Conservation (phyloP, 768 basidiomycete genomes). For the Hypholoma fasciculare region DNA sequence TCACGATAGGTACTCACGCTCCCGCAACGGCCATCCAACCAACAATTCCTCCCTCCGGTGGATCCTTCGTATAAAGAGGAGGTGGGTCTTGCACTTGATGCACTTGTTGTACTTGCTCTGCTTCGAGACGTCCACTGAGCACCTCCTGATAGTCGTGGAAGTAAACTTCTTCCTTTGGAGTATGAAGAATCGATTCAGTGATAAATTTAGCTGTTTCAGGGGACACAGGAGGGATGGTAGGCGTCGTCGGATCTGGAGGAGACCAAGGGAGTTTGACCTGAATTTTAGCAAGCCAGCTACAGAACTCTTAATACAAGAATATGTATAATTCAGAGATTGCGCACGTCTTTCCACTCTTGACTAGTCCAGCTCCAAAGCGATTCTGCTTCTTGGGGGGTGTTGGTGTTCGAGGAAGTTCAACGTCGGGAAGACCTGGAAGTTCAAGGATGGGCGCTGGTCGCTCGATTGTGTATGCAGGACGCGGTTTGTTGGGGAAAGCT, state of each 20-base stretch:
- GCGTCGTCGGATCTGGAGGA: slow-evolving; percentile 13
- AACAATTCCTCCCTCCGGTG: slow-evolving; percentile 36
- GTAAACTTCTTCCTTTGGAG: slow-evolving; percentile 13
- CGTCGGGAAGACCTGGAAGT: slow-evolving; percentile 24
- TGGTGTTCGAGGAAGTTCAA: slow-evolving; percentile 17
- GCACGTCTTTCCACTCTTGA: slow-evolving; percentile 18
- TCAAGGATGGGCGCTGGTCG: slow-evolving; percentile 23
- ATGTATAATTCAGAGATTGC: background rate
- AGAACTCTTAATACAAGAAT: background rate
- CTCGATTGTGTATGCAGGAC: slow-evolving; percentile 19
- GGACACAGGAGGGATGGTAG: slow-evolving; percentile 22
- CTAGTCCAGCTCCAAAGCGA: slow-evolving; percentile 14
- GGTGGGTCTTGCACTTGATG: slow-evolving; percentile 16
- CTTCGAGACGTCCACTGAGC: slow-evolving; percentile 11
- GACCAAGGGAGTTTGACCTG: slow-evolving; percentile 14
- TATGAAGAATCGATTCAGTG: slow-evolving; percentile 7
- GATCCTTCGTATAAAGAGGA: slow-evolving; percentile 22
- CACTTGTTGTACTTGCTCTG: slow-evolving; percentile 6
- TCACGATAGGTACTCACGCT: slow-evolving; percentile 33
- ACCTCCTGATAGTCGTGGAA: slow-evolving; percentile 14
- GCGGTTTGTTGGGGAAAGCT: slow-evolving; percentile 10
- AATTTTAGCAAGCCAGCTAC: slow-evolving; percentile 20
- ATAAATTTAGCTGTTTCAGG: slow-evolving; percentile 21
- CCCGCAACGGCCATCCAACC: slow-evolving; percentile 47
- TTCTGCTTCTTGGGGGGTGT: slow-evolving; percentile 14